Evolutionary conservation across 306 rosid species (phyloP).

Genomic region (Fragaria ananassa): DNA sequence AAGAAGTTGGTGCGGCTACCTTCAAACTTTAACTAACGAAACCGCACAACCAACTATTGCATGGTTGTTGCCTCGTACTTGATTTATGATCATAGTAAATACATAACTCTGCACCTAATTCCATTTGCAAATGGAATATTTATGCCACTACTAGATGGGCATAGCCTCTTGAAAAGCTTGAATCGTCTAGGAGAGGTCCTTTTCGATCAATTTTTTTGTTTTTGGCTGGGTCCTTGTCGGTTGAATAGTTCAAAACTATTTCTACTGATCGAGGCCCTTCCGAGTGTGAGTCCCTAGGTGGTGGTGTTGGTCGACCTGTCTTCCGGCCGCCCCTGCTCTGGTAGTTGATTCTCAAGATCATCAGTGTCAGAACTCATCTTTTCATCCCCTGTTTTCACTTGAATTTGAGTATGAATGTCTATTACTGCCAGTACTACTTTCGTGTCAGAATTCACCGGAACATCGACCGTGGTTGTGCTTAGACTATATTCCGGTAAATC

Average conservation of each 20-base stretch:
- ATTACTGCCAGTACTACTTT: background rate
- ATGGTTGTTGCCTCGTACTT: background rate
- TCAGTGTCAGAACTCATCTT: background rate
- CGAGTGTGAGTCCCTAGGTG: background rate
- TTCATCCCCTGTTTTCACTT: background rate
- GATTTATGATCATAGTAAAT: background rate
- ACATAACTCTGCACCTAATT: background rate
- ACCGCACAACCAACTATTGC: background rate
- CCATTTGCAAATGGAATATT: background rate
- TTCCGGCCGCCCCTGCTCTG: background rate
- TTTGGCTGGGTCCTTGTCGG: background rate
- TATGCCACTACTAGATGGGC: background rate
- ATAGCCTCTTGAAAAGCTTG: background rate
- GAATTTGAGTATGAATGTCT: background rate
- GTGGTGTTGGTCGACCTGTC: background rate
- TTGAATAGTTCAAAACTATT: background rate
- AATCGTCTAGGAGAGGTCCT: background rate
- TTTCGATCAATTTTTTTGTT: background rate
- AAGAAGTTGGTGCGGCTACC: no score
- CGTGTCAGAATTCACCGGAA: background rate
- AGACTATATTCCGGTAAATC: slow-evolving; percentile 21
- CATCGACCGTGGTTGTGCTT: background rate
- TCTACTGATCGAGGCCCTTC: background rate
- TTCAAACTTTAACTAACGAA: no score
- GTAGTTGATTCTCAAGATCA: slow-evolving; percentile 2